A percentile compares a stretch with the other conserved stretches of the same genome.
Evolutionary conservation across 2,329 filamentous ascomycete genomes (phyloP).

Genomic region (Coniella lustricola): DNA sequence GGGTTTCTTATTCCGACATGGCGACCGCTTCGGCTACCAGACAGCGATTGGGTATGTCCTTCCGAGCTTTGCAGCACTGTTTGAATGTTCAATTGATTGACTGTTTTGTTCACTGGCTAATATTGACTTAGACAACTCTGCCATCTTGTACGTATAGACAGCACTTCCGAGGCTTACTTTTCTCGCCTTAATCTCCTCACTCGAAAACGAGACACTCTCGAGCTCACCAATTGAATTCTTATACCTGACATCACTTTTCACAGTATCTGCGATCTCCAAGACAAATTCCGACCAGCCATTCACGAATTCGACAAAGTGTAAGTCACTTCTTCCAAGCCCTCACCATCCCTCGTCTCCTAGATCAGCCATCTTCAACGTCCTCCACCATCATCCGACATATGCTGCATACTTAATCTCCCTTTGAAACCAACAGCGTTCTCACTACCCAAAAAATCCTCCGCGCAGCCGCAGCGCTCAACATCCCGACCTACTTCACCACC

Average conservation of each 20-base stretch:
- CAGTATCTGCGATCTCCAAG: conserved; percentile 91
- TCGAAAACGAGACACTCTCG: no score
- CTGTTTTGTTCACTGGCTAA: neutral
- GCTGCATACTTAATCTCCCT: neutral
- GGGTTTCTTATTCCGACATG: conserved; percentile 8
- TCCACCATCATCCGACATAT: no score
- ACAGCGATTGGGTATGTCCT: conserved; percentile 7
- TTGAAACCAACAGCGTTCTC: conserved; percentile 41
- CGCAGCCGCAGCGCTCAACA: conserved; percentile 56
- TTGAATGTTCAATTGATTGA: conserved; percentile 4
- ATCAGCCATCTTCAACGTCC: no score
- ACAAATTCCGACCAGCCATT: conserved; percentile 81
- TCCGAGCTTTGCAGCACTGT: no score
- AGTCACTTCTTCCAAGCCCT: conserved; percentile 20
- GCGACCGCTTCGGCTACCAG: conserved; percentile 1
- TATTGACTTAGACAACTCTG: conserved; percentile 35
- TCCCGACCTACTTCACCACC: conserved; percentile 81
- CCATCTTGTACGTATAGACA: conserved; percentile 44
- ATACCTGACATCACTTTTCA: neutral
- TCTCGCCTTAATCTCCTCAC: no score
- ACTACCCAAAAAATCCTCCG: conserved; percentile 63
- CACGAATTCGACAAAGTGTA: conserved; percentile 79
- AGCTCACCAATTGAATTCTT: no score
- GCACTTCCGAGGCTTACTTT: no score
- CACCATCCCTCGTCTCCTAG: conserved; percentile 6